Percentiles rank a stretch among this genome's conserved stretches.
These are phyloP conservation scores for Cerrena zonata DNA, from an alignment of 1,284 basidiomycete species.

Conservation along the genomic window DNA sequence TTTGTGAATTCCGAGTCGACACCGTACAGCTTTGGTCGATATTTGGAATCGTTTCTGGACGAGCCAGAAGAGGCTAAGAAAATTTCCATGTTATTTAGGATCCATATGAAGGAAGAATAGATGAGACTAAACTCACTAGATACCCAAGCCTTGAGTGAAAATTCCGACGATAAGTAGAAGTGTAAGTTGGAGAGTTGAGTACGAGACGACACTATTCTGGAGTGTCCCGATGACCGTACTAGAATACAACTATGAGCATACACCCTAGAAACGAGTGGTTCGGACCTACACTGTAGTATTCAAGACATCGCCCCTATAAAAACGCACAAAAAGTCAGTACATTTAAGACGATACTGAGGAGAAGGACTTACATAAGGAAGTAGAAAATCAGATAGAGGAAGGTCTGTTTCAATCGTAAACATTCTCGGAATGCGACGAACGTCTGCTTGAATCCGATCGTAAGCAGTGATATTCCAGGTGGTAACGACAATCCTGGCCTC, in stretches of 20 bases:
- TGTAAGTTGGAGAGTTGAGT: conserved; percentile 63
- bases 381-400: conserved; percentile 72
- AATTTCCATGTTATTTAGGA: too few species aligned
- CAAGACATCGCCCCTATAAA: conserved; percentile 59
- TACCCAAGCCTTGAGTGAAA: conserved; percentile 66
- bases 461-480: conserved; percentile 54
- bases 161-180: conserved; percentile 74
- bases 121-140: conserved; percentile 48
- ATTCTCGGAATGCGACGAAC: conserved; percentile 62
- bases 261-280: too few species aligned
- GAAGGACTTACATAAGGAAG: conserved; percentile 58
- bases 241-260: conserved; percentile 1
- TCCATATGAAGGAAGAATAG: too few species aligned
- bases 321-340: not conserved
- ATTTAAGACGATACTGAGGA: not conserved
- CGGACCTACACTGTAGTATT: conserved; percentile 64
- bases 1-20: conserved; percentile 1
- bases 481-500: conserved; percentile 60
- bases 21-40: conserved; percentile 60
- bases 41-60: conserved; percentile 70
- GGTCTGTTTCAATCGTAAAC: conserved; percentile 68
- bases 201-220: conserved; percentile 68
- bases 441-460: conserved; percentile 71
- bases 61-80: conserved; percentile 62
- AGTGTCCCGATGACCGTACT: conserved; percentile 76